Percentiles rank a stretch among this genome's conserved stretches.
Evolutionary conservation across 108 stramenopile species (phyloP).

Genomic region (Aureococcus anophagefferens): DNA sequence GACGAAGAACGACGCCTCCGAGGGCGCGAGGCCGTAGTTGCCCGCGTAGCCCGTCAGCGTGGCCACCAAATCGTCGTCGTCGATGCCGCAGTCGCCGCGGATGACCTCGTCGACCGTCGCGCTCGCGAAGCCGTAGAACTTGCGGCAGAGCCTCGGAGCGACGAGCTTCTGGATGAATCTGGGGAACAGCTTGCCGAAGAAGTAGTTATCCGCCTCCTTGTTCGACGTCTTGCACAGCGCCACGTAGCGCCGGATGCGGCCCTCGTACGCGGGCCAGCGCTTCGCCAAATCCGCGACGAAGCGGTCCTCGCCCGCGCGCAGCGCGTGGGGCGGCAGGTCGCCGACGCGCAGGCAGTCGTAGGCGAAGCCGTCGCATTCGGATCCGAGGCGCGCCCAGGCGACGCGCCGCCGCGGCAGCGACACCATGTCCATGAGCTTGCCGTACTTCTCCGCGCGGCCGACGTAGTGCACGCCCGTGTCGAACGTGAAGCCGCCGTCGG

Average conservation of each 20-base stretch:
- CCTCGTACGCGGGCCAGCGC: constrained; percentile 6
- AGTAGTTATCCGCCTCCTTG: constrained; percentile 8
- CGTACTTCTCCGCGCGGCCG: constrained; percentile 2
- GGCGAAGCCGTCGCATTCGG: constrained; percentile 19
- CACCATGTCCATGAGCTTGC: constrained; percentile 2
- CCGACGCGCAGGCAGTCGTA: constrained; percentile 26
- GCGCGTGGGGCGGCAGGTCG: constrained; percentile 2
- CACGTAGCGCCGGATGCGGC: neutral
- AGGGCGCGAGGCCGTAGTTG: no score
- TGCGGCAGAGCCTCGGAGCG: constrained; percentile 3
- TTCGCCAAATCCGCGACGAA: constrained; percentile 1
- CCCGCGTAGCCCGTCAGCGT: no score
- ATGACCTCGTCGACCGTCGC: no score
- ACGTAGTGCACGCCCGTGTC: constrained; percentile 22
- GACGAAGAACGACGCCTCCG: no score
- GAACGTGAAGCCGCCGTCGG: constrained; percentile 11
- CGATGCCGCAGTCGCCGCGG: no score
- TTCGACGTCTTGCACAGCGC: constrained; percentile 2
- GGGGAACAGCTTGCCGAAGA: constrained; percentile 15
- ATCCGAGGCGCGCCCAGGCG: constrained; percentile 7
- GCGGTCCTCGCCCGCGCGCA: constrained; percentile 5
- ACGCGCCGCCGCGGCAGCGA: neutral
- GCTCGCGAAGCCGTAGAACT: no score
- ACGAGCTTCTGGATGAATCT: constrained; percentile 1
- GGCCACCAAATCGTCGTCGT: no score